Evolutionary conservation across 2,329 filamentous ascomycete species (phyloP), one percentile per base, ranked within the genome.

Genomic region (Exophiala xenobiotica): DNA sequence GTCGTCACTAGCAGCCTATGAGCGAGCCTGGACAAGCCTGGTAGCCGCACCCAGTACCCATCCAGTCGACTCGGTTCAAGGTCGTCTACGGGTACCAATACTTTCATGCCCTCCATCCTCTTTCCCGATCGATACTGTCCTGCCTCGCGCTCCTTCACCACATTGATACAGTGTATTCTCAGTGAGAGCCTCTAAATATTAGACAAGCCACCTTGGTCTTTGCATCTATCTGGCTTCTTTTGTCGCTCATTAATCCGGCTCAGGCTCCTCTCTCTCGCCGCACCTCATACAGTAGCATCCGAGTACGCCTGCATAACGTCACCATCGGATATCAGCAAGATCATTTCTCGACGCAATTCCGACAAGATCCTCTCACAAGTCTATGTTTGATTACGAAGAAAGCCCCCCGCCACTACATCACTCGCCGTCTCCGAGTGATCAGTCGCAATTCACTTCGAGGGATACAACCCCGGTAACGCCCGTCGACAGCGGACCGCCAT

Each of bases 311-410:
- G 9, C 46, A 49, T 33, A 50, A 46, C 47, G 37, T 54, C 46
- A 48, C 45, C 12, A 23, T 37, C 49, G n/a, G 19, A 16, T 19
- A n/a, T 39, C 33, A 20, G 18, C 37, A 20, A n/a, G 6, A 20
- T 40, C 20, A 23, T 40, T 63, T 16, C 27, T 38, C 41, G 35
- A 33, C 35, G 19, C 16, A n/a, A 37, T 22, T 24, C 16, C 35
- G 22, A 41, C 5, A 40, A 19, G 9, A 41, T 27, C 18, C 24
- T 47, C n/a, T 6, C 20, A 29, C 19, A 53, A 40, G 58, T 61
- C 57, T 59, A 80, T 78, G 74, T 77, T 78, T 71, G 75, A 77
- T 72, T 75, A 75, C 65, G 71, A 72, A 65, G 72, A 74, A 57
- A 71, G 66, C 53, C 74, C 75, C 61, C 76, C 74, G 63, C 73